These are phyloP conservation scores for Penicillium coprophilum DNA, from an alignment of 495 filamentous ascomycete genomes.

Conservation along the genomic window DNA sequence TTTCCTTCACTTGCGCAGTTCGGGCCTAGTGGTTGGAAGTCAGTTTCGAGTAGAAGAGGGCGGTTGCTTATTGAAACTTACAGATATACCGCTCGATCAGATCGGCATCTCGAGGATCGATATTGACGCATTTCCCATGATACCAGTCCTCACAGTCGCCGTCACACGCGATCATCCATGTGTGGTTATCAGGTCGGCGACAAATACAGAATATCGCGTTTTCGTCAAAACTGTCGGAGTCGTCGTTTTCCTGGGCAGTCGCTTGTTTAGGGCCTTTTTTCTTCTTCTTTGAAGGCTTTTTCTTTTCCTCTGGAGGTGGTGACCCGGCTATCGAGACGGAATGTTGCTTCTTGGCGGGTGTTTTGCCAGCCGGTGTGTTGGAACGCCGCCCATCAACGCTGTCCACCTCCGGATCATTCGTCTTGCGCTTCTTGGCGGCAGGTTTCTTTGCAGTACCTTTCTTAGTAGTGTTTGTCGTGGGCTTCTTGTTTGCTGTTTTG, in stretches of 20 bases:
- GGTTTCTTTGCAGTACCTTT: constrained; percentile 60
- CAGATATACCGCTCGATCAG: constrained; percentile 72
- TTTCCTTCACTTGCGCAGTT: constrained; percentile 55
- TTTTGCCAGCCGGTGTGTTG: constrained; percentile 51
- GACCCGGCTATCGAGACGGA: constrained; percentile 41
- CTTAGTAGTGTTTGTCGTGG: constrained; percentile 43
- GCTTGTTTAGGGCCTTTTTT: constrained; percentile 17
- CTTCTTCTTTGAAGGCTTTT: constrained; percentile 26
- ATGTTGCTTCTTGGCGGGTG: constrained; percentile 44
- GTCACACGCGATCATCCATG: constrained; percentile 76
- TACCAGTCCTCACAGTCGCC: constrained; percentile 74
- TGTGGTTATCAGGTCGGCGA: constrained; percentile 67
- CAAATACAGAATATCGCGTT: constrained; percentile 67
- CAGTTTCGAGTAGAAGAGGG: constrained; percentile 3
- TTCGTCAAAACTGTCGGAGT: constrained; percentile 47
- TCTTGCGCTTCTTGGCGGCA: constrained; percentile 57
- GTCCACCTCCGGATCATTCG: constrained; percentile 46
- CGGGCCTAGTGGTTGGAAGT: constrained; percentile 43
- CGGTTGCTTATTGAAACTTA: constrained; percentile 27
- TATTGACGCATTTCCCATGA: constrained; percentile 66
- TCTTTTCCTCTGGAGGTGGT: constrained; percentile 43
- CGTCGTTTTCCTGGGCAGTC: constrained; percentile 37
- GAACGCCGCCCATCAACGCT: constrained; percentile 44
- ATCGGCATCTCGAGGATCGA: constrained; percentile 59
- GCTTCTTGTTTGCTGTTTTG: constrained; percentile 40